phyloP scores from a whole-genome alignment of 208 protist species.

The Paratrypanosoma confusum region DNA sequence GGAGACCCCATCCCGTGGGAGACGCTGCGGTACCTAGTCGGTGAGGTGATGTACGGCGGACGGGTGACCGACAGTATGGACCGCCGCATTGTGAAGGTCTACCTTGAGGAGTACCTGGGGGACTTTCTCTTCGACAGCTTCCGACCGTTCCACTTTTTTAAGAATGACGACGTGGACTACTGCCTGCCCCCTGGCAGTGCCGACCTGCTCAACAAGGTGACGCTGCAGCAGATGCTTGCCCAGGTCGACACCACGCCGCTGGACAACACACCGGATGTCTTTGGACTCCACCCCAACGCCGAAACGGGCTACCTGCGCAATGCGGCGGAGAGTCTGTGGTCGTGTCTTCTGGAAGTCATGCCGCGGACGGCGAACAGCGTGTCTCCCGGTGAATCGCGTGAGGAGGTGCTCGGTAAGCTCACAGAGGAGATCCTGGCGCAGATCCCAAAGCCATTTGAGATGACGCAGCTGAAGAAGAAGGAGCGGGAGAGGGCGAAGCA shows the following conservation, averaged over 20 bases:
- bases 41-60: conserved; percentile 99
- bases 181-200: conserved; percentile 73
- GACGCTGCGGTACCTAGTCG: conserved; percentile 97
- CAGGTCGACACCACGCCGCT: conserved; percentile 91
- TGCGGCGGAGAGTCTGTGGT: conserved; percentile 91
- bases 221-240: conserved; percentile 76
- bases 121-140: conserved; percentile 99
- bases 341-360: conserved; percentile 94
- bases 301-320: conserved; percentile 97
- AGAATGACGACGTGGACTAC: conserved; percentile 86
- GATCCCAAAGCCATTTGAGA: conserved; percentile 90
- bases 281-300: conserved; percentile 98
- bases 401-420: conserved; percentile 81
- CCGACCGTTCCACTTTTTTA: conserved; percentile 97
- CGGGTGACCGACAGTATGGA: conserved; percentile 98
- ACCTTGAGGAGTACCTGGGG: conserved; percentile 99
- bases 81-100: conserved; percentile 96
- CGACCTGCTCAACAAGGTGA: conserved; percentile 54
- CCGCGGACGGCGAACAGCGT: conserved; percentile 58
- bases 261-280: conserved; percentile 94
- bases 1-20: conserved; percentile 95
- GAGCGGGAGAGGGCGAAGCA: conserved; percentile 51
- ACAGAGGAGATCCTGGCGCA: conserved; percentile 85
- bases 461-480: conserved; percentile 51
- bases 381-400: conserved; percentile 43